Base-by-base conservation (phyloP, 257 asterid genomes). In the Salvia rosmarinus region DNA sequence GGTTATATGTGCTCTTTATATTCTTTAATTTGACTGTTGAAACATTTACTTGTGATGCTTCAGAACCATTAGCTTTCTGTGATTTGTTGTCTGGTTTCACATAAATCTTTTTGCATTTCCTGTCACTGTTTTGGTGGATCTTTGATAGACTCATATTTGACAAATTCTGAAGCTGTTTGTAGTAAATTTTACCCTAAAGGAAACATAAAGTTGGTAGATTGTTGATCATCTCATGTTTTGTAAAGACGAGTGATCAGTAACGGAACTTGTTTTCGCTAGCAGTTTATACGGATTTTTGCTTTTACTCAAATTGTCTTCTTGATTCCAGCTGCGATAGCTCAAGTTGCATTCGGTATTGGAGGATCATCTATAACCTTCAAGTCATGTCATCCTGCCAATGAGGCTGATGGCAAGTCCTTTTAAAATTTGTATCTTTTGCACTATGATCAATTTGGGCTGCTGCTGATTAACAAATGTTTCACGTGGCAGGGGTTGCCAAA, bases 311-410 rank as follows among this genome's bases (percentile, higher is more conserved):
- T 68, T 77, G 19, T 58, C 16, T 50, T 74, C 79, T 14, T 51
- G 71, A 72, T 68, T 81, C 67, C 89, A 84, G 90, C 43, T 67
- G 87, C 44, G 42, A 78, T 84, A 30, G 17, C 76, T 35, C 84
- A 76, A 69, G 90, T 90, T 65, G 92, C 87, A 35, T 89, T 86
- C 70, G 97, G 94, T 57, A 40, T 9, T n/a, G 93, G 87, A 73
- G 87, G 83, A 56, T 76, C 86, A 64, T 72, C 86, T 32, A 23
- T 72, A 69, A 55, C 82, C 50, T 13, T 79, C 75, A 85, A 73
- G 76, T 79, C 96, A 19, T 86, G 78, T 57, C 74, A 82, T 59
- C 51, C 50, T 56, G 56, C 63, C 30, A 81, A 56, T 40, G 70
- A 56, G 51, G 77, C 85, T 28, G 50, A 79, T 52, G 90, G 87